Conservation (phyloP, 805 yeast genomes). For the Helenozyma rhizophorensis region DNA sequence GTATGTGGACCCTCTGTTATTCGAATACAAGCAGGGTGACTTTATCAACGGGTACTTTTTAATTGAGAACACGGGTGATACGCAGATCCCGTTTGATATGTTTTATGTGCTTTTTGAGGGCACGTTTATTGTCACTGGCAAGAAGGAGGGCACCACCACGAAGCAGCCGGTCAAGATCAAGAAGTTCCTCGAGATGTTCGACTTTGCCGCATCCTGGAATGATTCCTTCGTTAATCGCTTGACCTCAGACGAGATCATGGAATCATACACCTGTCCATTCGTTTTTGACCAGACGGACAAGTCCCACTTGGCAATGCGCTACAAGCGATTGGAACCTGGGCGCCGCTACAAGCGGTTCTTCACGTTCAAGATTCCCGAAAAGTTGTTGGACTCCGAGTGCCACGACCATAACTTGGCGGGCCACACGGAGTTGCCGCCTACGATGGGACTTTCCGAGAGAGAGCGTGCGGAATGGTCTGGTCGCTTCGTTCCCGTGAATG, state of each 20-base stretch:
- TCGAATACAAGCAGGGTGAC: constrained; percentile 67
- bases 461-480: constrained; percentile 3
- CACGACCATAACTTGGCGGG: constrained; percentile 24
- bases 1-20: constrained; percentile 24
- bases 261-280: constrained; percentile 14
- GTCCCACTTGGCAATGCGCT: constrained; percentile 17
- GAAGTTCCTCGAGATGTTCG: constrained; percentile 37
- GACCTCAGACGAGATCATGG: constrained; percentile 18
- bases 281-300: constrained; percentile 25
- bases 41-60: constrained; percentile 51
- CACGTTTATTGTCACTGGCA: constrained; percentile 17
- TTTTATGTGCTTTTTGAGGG: constrained; percentile 59
- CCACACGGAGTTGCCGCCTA: constrained; percentile 36
- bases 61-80: constrained; percentile 34
- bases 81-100: constrained; percentile 55
- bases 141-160: constrained; percentile 2
- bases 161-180: constrained; percentile 21
- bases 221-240: constrained; percentile 30
- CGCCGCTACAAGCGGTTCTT: constrained; percentile 33
- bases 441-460: constrained; percentile 26
- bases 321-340: constrained; percentile 18
- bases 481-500: constrained; percentile 14
- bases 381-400: constrained; percentile 35
- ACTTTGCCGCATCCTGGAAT: constrained; percentile 48
- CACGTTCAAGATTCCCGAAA: constrained; percentile 37